Base-by-base conservation (phyloP, 2,329 filamentous ascomycete genomes). In the Colletotrichum paranaense region DNA sequence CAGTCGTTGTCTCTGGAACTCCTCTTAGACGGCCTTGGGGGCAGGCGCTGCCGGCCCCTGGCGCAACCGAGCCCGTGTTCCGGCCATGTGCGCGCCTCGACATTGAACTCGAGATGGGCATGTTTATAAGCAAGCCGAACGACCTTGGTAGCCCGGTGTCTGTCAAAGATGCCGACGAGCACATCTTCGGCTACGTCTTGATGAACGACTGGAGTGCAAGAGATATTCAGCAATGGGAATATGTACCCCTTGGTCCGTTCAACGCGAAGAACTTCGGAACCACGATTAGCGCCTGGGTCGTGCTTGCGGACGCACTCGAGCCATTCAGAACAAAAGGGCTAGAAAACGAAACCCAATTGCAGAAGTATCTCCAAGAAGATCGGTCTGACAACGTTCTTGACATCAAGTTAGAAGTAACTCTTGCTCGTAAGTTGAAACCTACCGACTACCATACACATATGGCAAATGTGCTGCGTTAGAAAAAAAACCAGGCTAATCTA, bases 41-140 rank as follows among this genome's bases (percentile, higher is more conserved):
- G 1, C 93, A 95, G 79, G 72, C 64, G 1, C 26, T 74, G 8
- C 72, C 72, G 4, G 64, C 68, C 4, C 72, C 75, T 1, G 76
- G 77, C 89, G 91, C 81, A 78, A 87, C 67, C 90, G 86, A 87
- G 1, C 83, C 83, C 2, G 90, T 92, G 67, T 88, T 89, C 3
- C 86, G 90, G 0, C 91, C 90, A 75, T 89, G 88, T 76, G 89
- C 79, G 68, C 79, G 88, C 78, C 86, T 97, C 0, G 94, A 97
- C 78, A 91, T 95, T 53, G 94, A 97, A 81, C 86, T 96, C 1
- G 94, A 97, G 79, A 84, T 96, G 46, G 94, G 92, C 4, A 92
- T 91, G 71, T 95, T 95, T 77, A 86, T 96, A 14, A 92, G 90
- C 81, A 89, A 86, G 52, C 85, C 87, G 7, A 95, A 94, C 74